Evolutionary conservation across 2,329 filamentous ascomycete genomes (phyloP), one percentile per base, ranked within the genome.

Genomic region (Colletotrichum tropicale): DNA sequence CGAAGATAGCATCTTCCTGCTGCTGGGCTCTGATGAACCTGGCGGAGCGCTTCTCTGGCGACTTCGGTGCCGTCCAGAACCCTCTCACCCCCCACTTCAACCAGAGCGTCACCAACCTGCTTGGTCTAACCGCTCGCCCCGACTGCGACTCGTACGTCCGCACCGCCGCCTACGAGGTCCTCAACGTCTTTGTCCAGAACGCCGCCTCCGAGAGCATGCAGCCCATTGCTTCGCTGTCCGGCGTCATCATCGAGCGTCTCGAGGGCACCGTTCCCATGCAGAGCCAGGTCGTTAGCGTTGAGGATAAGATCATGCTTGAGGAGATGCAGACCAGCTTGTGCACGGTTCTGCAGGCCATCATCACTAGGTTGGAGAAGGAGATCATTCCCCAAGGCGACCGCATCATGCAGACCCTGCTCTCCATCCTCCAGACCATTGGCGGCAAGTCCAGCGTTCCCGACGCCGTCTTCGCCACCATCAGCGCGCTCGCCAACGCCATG

Each of bases 11-110:
- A 36, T 93, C 95, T 71, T 99, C 97, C 34, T 98, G 97, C 92
- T 99, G 97, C 88, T 98, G 98, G 97, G 96, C 97, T 36, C 88
- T 99, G 79, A 98, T 99, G 95, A 99, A 98, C 87, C 88, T 99
- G 83, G 96, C 97, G 13, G 97, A 99, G 83, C 94, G 96, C 77
- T 99, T 98, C 83, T 95, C 96, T 34, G 95, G 96, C 74, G 96
- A 98, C 71, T 90, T 93, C 71, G 95, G 95, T 66, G 94, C 93
- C 76, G 81, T 88, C 56, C 89, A 93, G 80, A 99, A 98, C 87
- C 91, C 95, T 58, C 89, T 99, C 66, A 98, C 96, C 3, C 92
- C 93, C 77, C 95, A 98, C 87, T 99, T 99, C 88, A 94, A 98
- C 86, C 92, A 96, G 81, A 98, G 96, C 83, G 94, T 98, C 75